Evolutionary conservation across 139 green algal species (phyloP), one percentile per base, ranked within the genome.

Genomic region (Desmodesmus armatus): DNA sequence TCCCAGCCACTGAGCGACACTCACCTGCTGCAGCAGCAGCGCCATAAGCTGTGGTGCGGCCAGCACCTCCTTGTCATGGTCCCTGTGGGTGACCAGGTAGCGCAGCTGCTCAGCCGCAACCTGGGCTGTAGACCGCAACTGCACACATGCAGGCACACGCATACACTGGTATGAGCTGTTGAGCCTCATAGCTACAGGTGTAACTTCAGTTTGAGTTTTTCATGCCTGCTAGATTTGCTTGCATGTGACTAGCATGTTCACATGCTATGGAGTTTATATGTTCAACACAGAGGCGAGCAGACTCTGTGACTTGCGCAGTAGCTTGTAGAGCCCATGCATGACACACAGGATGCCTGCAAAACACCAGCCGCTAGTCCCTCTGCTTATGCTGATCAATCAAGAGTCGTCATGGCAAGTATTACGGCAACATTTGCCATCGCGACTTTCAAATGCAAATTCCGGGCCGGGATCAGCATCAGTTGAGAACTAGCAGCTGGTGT

Each of bases 51-150:
- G n/a, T 19, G 75, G 53, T 21, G 75, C 70, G 6, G 33, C 35
- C 4, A 82, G 5, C 31, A 82, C 15, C 51, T 82, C 75, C 13
- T 17, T 15, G 15, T 63, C 35, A 51, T 67, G 75, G 35, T 66
- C 43, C 37, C 27, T 25, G 35, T 71, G 75, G 9, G 53, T 35
- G 9, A 75, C 35, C 17, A 44, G 39, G 75, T 53, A 72, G 27
- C 53, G 44, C 75, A 82, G 39, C 75, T 82, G 75, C 53, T 82
- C 75, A 25, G 75, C 33, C 37, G 75, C 75, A 21, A 53, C 7
- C 5, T 51, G 53, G 2, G 75, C 53, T 13, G 31, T 82, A 7
- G 75, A 51, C 75, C 51, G 70, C 7, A 82, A 21, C 75, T 82
- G 75, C 29, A 31, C 3, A 66, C 0, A 27, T 66, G n/a, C 23